These are phyloP conservation scores for Phycomyces nitens DNA, from an alignment of 192 early-diverging fungal genomes.

Conservation along the genomic window DNA sequence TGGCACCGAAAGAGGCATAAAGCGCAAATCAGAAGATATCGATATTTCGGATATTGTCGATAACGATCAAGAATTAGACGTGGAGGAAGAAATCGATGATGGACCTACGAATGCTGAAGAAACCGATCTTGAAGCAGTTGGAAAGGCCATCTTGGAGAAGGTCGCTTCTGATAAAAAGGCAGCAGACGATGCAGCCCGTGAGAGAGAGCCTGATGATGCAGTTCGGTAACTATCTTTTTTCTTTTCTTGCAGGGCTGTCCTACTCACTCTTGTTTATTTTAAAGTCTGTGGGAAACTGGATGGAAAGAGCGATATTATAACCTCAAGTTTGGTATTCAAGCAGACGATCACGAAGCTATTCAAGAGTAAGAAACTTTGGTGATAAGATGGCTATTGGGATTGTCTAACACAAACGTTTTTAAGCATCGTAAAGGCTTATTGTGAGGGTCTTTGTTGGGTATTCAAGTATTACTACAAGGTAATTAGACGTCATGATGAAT, in stretches of 20 bases:
- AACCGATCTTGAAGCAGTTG: constrained; percentile 33
- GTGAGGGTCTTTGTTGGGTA: constrained; percentile 96
- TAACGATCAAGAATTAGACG: constrained; percentile 8
- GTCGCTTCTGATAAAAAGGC: constrained; percentile 52
- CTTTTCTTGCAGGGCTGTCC: background rate
- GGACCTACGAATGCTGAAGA: constrained; percentile 40
- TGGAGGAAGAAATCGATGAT: constrained; percentile 33
- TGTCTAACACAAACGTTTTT: background rate
- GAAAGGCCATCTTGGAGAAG: constrained; percentile 35
- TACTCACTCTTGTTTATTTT: constrained; percentile 33
- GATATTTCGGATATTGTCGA: constrained; percentile 28
- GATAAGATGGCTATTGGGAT: background rate
- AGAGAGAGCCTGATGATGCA: constrained; percentile 58
- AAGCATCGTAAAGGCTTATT: constrained; percentile 73
- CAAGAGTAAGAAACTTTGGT: constrained; percentile 41
- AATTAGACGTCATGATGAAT: constrained; percentile 8
- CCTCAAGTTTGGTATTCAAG: constrained; percentile 62
- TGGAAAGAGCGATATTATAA: constrained; percentile 74
- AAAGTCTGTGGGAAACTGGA: constrained; percentile 72
- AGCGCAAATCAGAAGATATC: constrained; percentile 48
- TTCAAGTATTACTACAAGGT: constrained; percentile 90
- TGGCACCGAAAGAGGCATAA: constrained; percentile 27
- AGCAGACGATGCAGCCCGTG: constrained; percentile 54
- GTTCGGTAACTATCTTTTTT: constrained; percentile 23
- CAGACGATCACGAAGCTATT: constrained; percentile 52